A percentile compares a stretch with the other conserved stretches of the same genome.
Conservation (phyloP, 2,329 filamentous ascomycete species). For the Sporothrix variecibatus region DNA sequence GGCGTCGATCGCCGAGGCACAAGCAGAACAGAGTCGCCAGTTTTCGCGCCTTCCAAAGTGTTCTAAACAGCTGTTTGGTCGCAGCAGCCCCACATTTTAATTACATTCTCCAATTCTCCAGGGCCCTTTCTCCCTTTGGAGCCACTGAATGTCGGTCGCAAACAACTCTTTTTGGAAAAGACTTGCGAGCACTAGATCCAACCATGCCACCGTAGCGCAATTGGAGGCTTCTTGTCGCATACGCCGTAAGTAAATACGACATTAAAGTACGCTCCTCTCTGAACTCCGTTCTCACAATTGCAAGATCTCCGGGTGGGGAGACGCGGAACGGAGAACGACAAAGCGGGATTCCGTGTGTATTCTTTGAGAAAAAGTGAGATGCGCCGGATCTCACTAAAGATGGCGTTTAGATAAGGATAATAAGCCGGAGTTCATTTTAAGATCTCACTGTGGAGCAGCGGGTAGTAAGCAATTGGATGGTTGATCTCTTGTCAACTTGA, state of each 20-base stretch:
- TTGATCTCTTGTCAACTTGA: too few species aligned
- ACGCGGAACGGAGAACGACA: neutral
- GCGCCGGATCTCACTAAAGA: neutral
- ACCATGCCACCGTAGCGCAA: neutral
- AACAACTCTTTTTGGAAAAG: neutral
- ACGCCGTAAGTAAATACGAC: neutral
- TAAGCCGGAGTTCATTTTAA: neutral
- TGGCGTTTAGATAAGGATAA: neutral
- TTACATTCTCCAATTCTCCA: neutral
- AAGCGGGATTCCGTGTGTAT: neutral
- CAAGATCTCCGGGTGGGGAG: neutral
- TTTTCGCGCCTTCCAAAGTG: neutral
- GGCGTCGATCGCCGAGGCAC: constrained; percentile 9
- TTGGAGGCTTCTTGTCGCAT: neutral
- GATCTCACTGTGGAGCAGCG: neutral
- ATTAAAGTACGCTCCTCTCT: neutral
- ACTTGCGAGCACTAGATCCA: neutral
- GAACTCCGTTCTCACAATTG: too few species aligned
- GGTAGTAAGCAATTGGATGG: neutral
- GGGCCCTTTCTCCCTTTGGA: neutral
- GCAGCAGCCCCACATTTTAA: neutral
- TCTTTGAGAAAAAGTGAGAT: neutral
- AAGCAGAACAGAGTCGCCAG: neutral
- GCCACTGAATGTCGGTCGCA: neutral
- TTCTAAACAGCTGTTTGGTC: neutral